These are phyloP conservation scores for Aquanectria penicillioides DNA, from an alignment of 2,329 filamentous ascomycete genomes.

Conservation along the genomic window DNA sequence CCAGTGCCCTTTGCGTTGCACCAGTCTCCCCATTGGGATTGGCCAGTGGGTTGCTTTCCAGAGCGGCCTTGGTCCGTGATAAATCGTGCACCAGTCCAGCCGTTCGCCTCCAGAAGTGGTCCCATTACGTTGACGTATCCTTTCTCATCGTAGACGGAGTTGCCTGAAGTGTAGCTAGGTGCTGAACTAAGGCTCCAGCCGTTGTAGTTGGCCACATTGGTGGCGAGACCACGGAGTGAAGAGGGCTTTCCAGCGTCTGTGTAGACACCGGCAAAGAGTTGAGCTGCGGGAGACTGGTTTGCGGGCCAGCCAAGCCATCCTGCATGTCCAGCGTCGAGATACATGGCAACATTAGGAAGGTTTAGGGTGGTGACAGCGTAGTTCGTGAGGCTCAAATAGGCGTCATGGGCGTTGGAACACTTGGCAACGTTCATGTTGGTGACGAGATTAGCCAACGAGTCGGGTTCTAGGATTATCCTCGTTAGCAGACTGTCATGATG, in stretches of 20 bases:
- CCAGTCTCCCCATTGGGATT: slow-evolving; percentile 72
- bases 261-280: slow-evolving; percentile 59
- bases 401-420: slow-evolving; percentile 57
- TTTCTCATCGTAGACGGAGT: slow-evolving; percentile 62
- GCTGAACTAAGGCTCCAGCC: slow-evolving; percentile 53
- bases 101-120: slow-evolving; percentile 62
- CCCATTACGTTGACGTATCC: slow-evolving; percentile 73
- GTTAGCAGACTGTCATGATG: not conserved
- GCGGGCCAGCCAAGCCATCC: slow-evolving; percentile 69
- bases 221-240: slow-evolving; percentile 63
- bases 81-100: slow-evolving; percentile 57
- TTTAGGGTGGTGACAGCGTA: slow-evolving; percentile 64
- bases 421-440: slow-evolving; percentile 64
- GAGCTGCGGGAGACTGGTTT: slow-evolving; percentile 60
- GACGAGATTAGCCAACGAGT: slow-evolving; percentile 68
- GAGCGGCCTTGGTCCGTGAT: slow-evolving; percentile 63
- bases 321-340: slow-evolving; percentile 66
- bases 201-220: slow-evolving; percentile 70
- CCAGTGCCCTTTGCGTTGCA: slow-evolving; percentile 73
- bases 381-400: slow-evolving; percentile 60
- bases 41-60: slow-evolving; percentile 69
- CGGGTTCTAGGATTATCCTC: slow-evolving; percentile 56
- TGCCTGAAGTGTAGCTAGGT: slow-evolving; percentile 58
- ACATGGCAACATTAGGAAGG: slow-evolving; percentile 67
- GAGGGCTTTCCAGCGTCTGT: slow-evolving; percentile 59